Evolutionary conservation across 345 rosid species (phyloP), one percentile per base, ranked within the genome.

Genomic region (Rhodamnia rubescens): DNA sequence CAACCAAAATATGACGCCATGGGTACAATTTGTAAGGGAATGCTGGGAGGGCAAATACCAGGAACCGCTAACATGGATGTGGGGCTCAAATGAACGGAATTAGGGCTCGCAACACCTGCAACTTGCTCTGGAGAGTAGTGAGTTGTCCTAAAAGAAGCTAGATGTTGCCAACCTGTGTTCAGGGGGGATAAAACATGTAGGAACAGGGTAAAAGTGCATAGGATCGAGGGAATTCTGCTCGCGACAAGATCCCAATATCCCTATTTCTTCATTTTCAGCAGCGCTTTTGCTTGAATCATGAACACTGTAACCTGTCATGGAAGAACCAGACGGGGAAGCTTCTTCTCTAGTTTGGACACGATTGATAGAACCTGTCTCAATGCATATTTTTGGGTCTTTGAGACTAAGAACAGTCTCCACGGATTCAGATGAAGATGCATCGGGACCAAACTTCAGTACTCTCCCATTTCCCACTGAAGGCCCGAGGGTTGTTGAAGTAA

Each of bases 401-500:
- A 93, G 91, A 89, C 88, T 91, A 64, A 91, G 92, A 40, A 83
- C 89, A 26, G 90, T 91, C 86, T 91, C 97, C 89, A 91, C 90
- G 81, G 95, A 92, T 85, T 90, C 89, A 22, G 94, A 91, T 52
- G 90, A 91, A 52, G 94, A 93, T 53, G 90, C 86, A 89, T 94
- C 94, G 22, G 93, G 82, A 54, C 94, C 92, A 87, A 94, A 93
- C 86, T 94, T 92, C 47, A 93, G 87, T 81, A 92, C 92, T 40
- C 87, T 86, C 61, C 90, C 94, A 44, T 88, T 93, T 86, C 86
- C 93, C 82, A 82, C 64, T 2, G 94, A 80, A 75, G 92, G 90
- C 85, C 87, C 84, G n/a, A 88, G 85, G 24, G 40, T 82, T 32
- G 86, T 84, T 74, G 90, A 50, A 22, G 83, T 83, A 83, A 89